Evolutionary conservation across 495 filamentous ascomycete species (phyloP), one percentile per base, ranked within the genome.

Genomic region (Penicillium subrubescens): DNA sequence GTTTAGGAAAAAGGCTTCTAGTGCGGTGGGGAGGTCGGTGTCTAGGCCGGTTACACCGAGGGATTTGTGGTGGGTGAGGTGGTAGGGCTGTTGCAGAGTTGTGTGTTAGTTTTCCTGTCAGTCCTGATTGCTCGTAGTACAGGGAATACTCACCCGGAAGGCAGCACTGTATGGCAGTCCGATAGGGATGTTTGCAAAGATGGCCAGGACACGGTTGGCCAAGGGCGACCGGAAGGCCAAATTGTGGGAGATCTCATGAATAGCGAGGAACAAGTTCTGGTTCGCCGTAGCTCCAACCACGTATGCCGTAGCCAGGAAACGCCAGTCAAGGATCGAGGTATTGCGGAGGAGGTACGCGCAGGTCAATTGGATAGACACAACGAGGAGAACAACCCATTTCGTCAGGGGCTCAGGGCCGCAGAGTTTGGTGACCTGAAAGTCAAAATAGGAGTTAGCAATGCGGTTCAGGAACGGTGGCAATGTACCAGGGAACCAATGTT

Each of bases 231-330:
- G 84, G 86, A 97, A 98, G 17, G 95, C 96, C 43, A 99, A 85
- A 67, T 98, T 99, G 79, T 99, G 96, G 23, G 92, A 95, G 75
- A 99, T 98, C 79, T 99, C 96, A 78, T 99, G 96, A 71, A 99
- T 99, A 53, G 96, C 93, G 11, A 99, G 87, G 83, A 99, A 99
- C 33, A 97, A 86, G 77, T 99, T 99, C 83, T 98, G 96, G 84
- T 98, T 99, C 43, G 93, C 87, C 0, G 96, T 99, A 8, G 95
- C 96, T 61, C 96, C 96, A 65, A 99, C 86, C 62, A 97, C 79
- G 81, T 99, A 99, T 61, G 92, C 92, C 0, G 91, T 90, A 46
- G 90, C 82, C 79, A 96, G 87, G 84, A 94, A 97, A 23, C 79
- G 82, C 83, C 86, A 91, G 67, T 92, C 94, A 63, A 94, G 84